Evolutionary conservation across 2,329 filamentous ascomycete species (phyloP), one percentile per base, ranked within the genome.

Genomic region (Penicillium sclerotiorum): DNA sequence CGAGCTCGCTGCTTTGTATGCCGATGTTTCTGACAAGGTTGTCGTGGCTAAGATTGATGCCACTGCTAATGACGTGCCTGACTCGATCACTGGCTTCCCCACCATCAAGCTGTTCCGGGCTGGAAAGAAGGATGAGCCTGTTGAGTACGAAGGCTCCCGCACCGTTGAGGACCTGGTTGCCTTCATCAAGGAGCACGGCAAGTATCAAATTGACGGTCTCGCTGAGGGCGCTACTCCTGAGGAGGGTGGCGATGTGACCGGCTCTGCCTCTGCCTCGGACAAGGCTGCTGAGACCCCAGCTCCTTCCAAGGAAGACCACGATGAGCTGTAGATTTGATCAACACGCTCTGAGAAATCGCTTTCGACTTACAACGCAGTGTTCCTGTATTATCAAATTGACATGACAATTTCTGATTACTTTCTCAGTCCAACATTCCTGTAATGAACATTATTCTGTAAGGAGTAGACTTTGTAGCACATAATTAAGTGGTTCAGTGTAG

Each of bases 31-130:
- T 33, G 79, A 79, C 65, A 80, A 85, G 80, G 84, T 83, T 74
- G 82, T 77, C 64, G 84, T 84, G 80, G 87, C 79, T 76, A 99
- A 99, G 87, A 87, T 99, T 62, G 94, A 99, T 69, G 94, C 94
- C 52, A 99, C 94, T 56, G 77, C 78, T 78, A 99, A 99, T 80
- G 94, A 99, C 66, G 90, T 97, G 50, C 94, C 94, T 50, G 93
- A 97, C 75, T 90, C 96, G 79, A 90, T 99, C 69, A 84, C 90
- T 75, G 94, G 94, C 58, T 99, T 99, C 88, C 94, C 94, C 50
- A 99, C 94, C 73, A 96, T 99, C 84, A 97, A 97, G 84, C 84
- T 99, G 62, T 99, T 85, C 88, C 84, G 90, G 58, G 94, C 94
- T 64, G 92, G 91, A 67, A 81, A 82, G 75, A 99, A 99, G 86